Percentiles rank a stretch among this genome's conserved stretches.
Evolutionary conservation across 768 basidiomycete species (phyloP).

Genomic region (Hydnum rufescens): DNA sequence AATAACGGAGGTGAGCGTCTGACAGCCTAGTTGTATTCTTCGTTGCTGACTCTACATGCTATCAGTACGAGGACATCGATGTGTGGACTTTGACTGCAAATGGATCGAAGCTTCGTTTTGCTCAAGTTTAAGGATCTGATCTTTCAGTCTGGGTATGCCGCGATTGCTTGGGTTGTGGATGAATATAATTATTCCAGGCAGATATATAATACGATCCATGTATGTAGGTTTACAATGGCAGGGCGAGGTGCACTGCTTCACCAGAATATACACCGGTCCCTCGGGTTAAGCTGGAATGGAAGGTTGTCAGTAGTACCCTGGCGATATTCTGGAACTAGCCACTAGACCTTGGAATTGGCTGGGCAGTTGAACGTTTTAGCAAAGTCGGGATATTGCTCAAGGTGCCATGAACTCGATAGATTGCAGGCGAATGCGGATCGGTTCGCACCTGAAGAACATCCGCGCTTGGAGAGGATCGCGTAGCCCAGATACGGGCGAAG

Average conservation of each 20-base stretch:
- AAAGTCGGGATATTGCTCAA: conserved; percentile 78
- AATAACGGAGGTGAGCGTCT: conserved; percentile 43
- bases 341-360: conserved; percentile 45
- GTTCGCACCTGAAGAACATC: conserved; percentile 56
- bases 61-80: conserved; percentile 71
- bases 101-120: conserved; percentile 38
- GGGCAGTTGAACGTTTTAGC: conserved; percentile 74
- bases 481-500: conserved; percentile 55
- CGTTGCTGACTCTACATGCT: conserved; percentile 7
- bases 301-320: background rate
- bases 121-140: background rate
- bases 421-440: conserved; percentile 73
- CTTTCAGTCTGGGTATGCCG: background rate
- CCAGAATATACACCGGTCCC: background rate
- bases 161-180: background rate
- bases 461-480: background rate
- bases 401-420: conserved; percentile 71
- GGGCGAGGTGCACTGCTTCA: background rate
- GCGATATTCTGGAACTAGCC: background rate
- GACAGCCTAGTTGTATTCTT: conserved; percentile 7
- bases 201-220: background rate
- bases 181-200: background rate
- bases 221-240: too few species aligned
- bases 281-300: background rate
- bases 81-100: conserved; percentile 71